These are phyloP conservation scores for Quillaja saponaria DNA, from an alignment of 306 rosid genomes.

Conservation along the genomic window DNA sequence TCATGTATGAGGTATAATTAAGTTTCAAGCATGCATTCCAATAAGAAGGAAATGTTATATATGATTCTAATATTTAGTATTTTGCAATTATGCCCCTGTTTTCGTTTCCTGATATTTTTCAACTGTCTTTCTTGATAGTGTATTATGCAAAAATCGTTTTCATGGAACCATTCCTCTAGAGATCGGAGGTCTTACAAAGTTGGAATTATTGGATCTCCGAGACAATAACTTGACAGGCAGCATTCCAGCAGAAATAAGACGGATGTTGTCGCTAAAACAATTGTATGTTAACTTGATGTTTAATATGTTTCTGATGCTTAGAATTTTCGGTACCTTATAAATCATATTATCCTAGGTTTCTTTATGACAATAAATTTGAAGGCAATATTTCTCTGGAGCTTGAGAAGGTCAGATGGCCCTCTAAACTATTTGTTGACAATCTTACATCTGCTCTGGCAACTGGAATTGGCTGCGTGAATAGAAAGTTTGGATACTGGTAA, in stretches of 20 bases:
- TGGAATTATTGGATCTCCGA: constrained; percentile 81
- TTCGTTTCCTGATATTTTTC: constrained; percentile 22
- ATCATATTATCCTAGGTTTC: constrained; percentile 49
- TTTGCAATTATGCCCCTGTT: background rate
- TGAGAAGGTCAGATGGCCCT: constrained; percentile 40
- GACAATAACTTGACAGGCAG: constrained; percentile 68
- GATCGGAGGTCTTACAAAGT: constrained; percentile 54
- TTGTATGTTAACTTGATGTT: constrained; percentile 60
- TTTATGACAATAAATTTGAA: constrained; percentile 61
- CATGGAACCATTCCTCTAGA: constrained; percentile 81
- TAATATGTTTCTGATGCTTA: constrained; percentile 6
- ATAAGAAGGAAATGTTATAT: background rate
- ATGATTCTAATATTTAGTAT: constrained; percentile 4
- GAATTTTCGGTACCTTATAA: constrained; percentile 24
- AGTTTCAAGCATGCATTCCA: too few relatives aligned
- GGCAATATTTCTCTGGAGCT: constrained; percentile 49
- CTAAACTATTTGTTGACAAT: constrained; percentile 47
- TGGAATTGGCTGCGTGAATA: constrained; percentile 46
- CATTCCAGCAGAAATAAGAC: constrained; percentile 64
- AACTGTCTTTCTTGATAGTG: constrained; percentile 49
- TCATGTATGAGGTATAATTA: too few relatives aligned
- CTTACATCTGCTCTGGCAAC: constrained; percentile 35
- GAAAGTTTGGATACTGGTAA: constrained; percentile 75
- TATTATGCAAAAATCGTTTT: constrained; percentile 64
- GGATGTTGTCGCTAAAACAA: constrained; percentile 51